Base-by-base conservation (phyloP, 2,329 filamentous ascomycete genomes). In the Aspergillus nomiae region DNA sequence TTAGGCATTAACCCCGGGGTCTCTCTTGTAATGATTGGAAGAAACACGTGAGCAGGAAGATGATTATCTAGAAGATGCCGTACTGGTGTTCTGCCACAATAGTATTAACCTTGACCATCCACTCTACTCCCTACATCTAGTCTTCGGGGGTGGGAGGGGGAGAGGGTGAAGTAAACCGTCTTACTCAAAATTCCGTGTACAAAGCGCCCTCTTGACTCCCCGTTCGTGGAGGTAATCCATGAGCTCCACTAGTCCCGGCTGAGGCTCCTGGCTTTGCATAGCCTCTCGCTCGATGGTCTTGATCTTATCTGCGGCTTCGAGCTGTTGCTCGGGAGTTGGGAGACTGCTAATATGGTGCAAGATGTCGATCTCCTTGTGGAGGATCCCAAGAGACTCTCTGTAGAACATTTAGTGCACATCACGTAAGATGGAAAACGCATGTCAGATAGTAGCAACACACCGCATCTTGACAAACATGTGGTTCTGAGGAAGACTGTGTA, bases 381-480 rank as follows among this genome's bases (percentile, higher is more conserved):
- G 77, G 70, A 98, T 97, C 56, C 82, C 84, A 19, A 98, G 86
- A 9, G 87, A 89, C 16, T 81, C 74, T 67, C 78, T 80, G 58
- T 2, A 50, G 26, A 14, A 2, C 19, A 34, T 51, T 56, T 57
- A 58, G 30, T 28, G n/a, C 14, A 12, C 5, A 24, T 12, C 9
- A 36, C 19, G 12, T 36, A 54, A 16, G 28, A 51, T 24, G 51
- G n/a, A 36, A 24, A 21, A 32, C 10, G 12, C 21, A 26, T 12
- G 14, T 19, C 3, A 19, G 19, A 11, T 14, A 9, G n/a, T 11
- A 51, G 19, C 4, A 2, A 21, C 48, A 34, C 79, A 85, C 77
- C 87, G 90, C 94, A 99, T 98, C 74, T 96, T 86, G 24, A 80
- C 77, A 79, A 98, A 98, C 94, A 98, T 99, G 85, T 97, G 92